Conservation (phyloP, 2,329 filamentous ascomycete species). For the Akanthomyces dipterigenus region DNA sequence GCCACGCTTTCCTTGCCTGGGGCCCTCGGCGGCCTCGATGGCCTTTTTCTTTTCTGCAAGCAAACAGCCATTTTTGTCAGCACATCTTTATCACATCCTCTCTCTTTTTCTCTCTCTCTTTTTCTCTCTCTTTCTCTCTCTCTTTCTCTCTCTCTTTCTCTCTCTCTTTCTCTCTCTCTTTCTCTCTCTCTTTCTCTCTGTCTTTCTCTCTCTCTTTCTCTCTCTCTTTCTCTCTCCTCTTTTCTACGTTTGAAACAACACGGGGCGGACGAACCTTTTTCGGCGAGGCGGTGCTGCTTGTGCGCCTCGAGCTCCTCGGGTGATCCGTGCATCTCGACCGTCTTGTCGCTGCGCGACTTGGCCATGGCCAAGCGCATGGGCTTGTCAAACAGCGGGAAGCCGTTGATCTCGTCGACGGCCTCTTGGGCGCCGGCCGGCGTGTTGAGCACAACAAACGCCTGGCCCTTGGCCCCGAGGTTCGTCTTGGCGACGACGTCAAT, state of each 20-base stretch:
- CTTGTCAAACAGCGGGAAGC: constrained; percentile 89
- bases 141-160: no score
- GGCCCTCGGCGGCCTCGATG: constrained; percentile 68
- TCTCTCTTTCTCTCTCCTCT: no score
- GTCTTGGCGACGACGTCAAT: constrained; percentile 82
- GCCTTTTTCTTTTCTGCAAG: constrained; percentile 67
- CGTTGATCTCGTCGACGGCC: constrained; percentile 84
- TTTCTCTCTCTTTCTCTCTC: no score
- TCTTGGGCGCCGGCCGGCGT: constrained; percentile 67
- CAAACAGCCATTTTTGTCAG: background rate
- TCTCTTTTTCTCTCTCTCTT: no score
- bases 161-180: no score
- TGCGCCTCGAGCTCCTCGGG: constrained; percentile 81
- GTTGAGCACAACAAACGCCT: constrained; percentile 92
- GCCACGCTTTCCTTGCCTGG: constrained; percentile 65
- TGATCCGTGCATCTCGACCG: constrained; percentile 65
- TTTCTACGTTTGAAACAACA: no score
- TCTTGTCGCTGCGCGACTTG: constrained; percentile 79
- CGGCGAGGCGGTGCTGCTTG: constrained; percentile 74
- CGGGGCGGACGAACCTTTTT: constrained; percentile 63
- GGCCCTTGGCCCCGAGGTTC: constrained; percentile 86
- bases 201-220: no score
- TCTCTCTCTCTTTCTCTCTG: no score
- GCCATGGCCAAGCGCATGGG: constrained; percentile 81
- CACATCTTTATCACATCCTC: no score